Evolutionary conservation across 1,284 basidiomycete species (phyloP).

Genomic region (Tilletia indica): DNA sequence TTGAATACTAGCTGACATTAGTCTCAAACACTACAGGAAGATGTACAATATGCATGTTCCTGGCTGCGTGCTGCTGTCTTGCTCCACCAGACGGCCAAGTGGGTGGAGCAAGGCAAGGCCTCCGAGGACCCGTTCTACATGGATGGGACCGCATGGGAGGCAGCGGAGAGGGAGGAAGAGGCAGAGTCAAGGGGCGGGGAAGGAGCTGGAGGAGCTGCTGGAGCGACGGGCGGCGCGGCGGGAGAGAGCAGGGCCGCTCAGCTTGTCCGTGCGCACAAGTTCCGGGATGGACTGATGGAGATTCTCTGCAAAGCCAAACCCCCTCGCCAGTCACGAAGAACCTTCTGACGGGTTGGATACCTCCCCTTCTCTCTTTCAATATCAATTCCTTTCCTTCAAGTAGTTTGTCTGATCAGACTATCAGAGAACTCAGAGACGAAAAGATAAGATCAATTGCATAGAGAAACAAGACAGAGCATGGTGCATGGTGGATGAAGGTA

Average conservation of each 20-base stretch:
- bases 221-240: not conserved
- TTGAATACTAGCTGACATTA: not conserved
- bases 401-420: too few species aligned
- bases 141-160: not conserved
- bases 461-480: too few species aligned
- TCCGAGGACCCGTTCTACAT: not conserved
- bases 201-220: not conserved
- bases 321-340: not conserved
- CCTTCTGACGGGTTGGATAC: not conserved
- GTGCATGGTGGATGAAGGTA: too few species aligned
- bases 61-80: not conserved
- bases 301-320: not conserved
- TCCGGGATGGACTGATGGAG: not conserved
- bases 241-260: not conserved
- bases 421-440: too few species aligned
- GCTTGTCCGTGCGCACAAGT: not conserved
- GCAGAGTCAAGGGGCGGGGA: not conserved
- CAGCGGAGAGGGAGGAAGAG: not conserved
- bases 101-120: not conserved
- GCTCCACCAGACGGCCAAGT: slow-evolving; percentile 1
- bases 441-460: too few species aligned
- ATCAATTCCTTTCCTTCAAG: too few species aligned
- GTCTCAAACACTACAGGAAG: not conserved
- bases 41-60: not conserved
- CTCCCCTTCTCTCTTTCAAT: too few species aligned